These are phyloP conservation scores for Phoma sp. DNA, from an alignment of 2,329 filamentous ascomycete genomes.

Conservation along the genomic window DNA sequence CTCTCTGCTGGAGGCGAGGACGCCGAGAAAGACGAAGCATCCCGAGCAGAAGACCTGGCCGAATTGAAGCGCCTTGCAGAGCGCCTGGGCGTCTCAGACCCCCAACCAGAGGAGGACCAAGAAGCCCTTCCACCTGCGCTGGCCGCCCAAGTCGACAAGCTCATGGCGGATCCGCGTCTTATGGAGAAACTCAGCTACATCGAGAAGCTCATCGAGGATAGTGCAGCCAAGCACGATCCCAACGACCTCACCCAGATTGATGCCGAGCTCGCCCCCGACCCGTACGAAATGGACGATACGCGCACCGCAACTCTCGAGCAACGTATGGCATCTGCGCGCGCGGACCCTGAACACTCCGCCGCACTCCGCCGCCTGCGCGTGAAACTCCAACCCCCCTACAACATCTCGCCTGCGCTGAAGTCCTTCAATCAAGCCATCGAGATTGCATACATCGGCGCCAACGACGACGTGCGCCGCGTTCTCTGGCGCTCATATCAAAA, in stretches of 20 bases:
- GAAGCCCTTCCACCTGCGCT: conserved; percentile 35
- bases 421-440: conserved; percentile 45
- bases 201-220: conserved; percentile 31
- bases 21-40: conserved; percentile 12
- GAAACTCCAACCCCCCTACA: conserved; percentile 39
- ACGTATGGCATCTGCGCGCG: conserved; percentile 32
- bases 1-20: conserved; percentile 23
- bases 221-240: not conserved
- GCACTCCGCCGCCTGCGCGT: conserved; percentile 37
- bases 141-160: conserved; percentile 41
- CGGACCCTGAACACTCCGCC: conserved; percentile 38
- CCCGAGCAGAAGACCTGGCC: conserved; percentile 30
- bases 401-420: conserved; percentile 39
- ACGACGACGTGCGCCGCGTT: conserved; percentile 43
- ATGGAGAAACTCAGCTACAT: conserved; percentile 43
- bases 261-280: conserved; percentile 38
- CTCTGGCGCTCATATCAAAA: conserved; percentile 45
- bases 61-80: conserved; percentile 28
- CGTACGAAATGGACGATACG: conserved; percentile 30
- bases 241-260: conserved; percentile 24
- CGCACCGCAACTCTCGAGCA: conserved; percentile 32
- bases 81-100: not conserved
- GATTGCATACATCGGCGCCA: conserved; percentile 44
- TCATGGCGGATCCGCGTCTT: conserved; percentile 42
- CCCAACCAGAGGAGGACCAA: not conserved